Conservation (phyloP, 192 early-diverging fungal genomes). For the Dispira simplex region DNA sequence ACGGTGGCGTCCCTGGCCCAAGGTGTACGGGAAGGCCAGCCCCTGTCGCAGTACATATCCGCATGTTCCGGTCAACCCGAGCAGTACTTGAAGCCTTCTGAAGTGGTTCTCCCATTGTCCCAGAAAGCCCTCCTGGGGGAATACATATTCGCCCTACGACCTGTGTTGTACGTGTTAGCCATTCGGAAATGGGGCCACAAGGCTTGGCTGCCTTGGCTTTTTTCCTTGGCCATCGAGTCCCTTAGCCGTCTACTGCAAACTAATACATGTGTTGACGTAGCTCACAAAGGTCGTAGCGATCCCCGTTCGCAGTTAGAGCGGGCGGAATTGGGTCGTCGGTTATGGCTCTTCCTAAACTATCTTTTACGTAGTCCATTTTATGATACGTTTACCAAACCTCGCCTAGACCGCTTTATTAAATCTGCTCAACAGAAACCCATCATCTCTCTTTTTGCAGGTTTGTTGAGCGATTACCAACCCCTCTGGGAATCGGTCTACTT, state of each 20-base stretch:
- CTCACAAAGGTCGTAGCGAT: neutral
- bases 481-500: constrained; percentile 84
- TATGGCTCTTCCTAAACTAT: constrained; percentile 64
- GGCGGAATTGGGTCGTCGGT: constrained; percentile 53
- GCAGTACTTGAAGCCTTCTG: constrained; percentile 39
- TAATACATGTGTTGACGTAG: constrained; percentile 11
- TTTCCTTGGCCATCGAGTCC: constrained; percentile 65
- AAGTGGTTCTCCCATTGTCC: constrained; percentile 44
- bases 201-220: constrained; percentile 72
- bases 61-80: constrained; percentile 35
- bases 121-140: constrained; percentile 48
- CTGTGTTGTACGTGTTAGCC: constrained; percentile 69
- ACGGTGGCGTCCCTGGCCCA: neutral
- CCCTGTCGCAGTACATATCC: neutral
- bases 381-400: constrained; percentile 46
- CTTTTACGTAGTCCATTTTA: constrained; percentile 78
- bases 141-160: constrained; percentile 66
- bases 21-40: neutral
- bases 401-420: constrained; percentile 45
- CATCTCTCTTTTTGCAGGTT: constrained; percentile 57
- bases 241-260: constrained; percentile 25
- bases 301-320: constrained; percentile 11
- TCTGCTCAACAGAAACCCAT: constrained; percentile 56
- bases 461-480: constrained; percentile 77
- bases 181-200: constrained; percentile 52